Percentiles rank a stretch among this genome's conserved stretches.
phyloP scores from a whole-genome alignment of 805 yeast genomes.

The Kluyveromyces nonfermentans region DNA sequence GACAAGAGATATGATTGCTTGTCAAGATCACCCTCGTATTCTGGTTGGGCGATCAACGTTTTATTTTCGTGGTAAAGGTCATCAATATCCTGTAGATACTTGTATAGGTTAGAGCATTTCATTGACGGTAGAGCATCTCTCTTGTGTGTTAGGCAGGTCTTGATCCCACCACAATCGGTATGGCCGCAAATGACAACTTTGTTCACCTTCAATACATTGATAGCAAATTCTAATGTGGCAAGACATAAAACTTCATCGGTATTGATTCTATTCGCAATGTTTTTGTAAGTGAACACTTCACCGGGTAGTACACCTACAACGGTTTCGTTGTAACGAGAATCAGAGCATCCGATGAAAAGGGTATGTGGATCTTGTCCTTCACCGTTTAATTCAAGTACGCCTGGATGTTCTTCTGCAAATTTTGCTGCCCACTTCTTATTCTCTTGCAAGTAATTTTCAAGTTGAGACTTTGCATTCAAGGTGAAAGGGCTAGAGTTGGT shows the following conservation, averaged over 20 bases:
- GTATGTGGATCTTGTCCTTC: constrained; percentile 90
- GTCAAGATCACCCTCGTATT: constrained; percentile 33
- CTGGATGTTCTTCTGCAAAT: constrained; percentile 43
- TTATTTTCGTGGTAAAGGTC: constrained; percentile 57
- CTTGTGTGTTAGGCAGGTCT: constrained; percentile 63
- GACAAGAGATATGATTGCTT: constrained; percentile 53
- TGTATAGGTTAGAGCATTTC: constrained; percentile 30
- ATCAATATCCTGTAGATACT: constrained; percentile 52
- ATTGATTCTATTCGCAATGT: constrained; percentile 72
- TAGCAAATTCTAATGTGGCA: constrained; percentile 80
- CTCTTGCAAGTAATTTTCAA: constrained; percentile 31
- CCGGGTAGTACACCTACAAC: constrained; percentile 79
- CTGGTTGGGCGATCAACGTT: constrained; percentile 38
- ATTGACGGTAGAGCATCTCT: constrained; percentile 41
- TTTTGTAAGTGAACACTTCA: constrained; percentile 80
- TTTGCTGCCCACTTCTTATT: constrained; percentile 38
- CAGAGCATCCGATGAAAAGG: constrained; percentile 90
- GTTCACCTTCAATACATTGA: constrained; percentile 71
- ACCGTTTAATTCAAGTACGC: constrained; percentile 48
- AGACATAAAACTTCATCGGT: constrained; percentile 60
- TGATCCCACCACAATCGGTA: constrained; percentile 89
- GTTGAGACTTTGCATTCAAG: constrained; percentile 21
- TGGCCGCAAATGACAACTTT: constrained; percentile 88
- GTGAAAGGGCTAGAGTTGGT: constrained; percentile 15
- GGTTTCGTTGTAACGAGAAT: constrained; percentile 78